phyloP scores from a whole-genome alignment of 257 asterid genomes.

The Solanum neorickii region DNA sequence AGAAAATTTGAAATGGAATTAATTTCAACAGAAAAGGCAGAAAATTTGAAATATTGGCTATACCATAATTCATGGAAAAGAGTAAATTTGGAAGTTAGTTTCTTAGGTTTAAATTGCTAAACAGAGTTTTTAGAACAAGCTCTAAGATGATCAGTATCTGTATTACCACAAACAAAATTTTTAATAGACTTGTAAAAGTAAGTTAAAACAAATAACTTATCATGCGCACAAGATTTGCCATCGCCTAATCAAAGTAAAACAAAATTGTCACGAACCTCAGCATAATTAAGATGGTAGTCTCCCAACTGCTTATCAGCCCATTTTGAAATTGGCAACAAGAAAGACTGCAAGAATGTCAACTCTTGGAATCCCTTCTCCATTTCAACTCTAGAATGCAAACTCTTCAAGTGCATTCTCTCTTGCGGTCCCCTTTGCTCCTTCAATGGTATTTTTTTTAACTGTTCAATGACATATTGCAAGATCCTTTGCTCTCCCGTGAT shows the following conservation, averaged over 20 bases:
- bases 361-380: constrained; percentile 60
- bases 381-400: constrained; percentile 71
- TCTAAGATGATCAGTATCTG: not conserved
- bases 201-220: not conserved
- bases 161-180: not conserved
- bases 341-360: constrained; percentile 75
- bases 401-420: constrained; percentile 86
- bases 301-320: constrained; percentile 88
- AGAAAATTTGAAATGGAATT: not conserved
- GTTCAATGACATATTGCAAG: constrained; percentile 65
- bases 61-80: not conserved
- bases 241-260: not conserved
- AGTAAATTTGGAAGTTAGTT: not conserved
- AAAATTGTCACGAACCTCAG: constrained; percentile 44
- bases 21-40: not conserved
- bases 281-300: constrained; percentile 75
- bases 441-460: constrained; percentile 80
- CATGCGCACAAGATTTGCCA: not conserved
- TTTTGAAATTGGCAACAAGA: constrained; percentile 69
- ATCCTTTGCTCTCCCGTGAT: constrained; percentile 80
- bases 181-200: not conserved
- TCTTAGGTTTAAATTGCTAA: not conserved
- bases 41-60: not conserved
- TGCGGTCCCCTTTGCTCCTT: constrained; percentile 96
- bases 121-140: not conserved